Percentiles rank a stretch among this genome's conserved stretches.
Conservation (phyloP, 2,329 filamentous ascomycete species). For the Gliomastix tumulicola region DNA sequence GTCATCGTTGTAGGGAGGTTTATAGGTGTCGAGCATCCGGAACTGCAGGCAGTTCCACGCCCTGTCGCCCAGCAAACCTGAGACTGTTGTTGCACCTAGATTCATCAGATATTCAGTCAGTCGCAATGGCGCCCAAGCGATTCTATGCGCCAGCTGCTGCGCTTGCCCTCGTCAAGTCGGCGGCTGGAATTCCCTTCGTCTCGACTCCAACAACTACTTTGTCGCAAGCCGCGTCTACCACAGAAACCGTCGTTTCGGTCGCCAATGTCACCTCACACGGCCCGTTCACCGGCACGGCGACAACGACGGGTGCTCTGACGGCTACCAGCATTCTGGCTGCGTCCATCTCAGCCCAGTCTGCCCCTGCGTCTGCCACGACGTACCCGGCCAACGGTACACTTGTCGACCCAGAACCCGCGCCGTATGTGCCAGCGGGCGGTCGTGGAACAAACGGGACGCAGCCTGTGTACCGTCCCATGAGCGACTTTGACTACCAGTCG, state of each 20-base stretch:
- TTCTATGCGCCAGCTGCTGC: no score
- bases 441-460: slow-evolving; percentile 70
- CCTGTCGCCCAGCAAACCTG: no score
- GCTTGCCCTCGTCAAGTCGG: no score
- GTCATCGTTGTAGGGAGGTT: no score
- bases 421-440: slow-evolving; percentile 67
- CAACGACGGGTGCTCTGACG: slow-evolving; percentile 62
- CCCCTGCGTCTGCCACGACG: slow-evolving; percentile 54
- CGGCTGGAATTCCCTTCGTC: no score
- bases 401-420: slow-evolving; percentile 60
- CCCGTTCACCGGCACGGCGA: slow-evolving; percentile 57
- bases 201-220: no score
- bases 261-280: slow-evolving; percentile 62
- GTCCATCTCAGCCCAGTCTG: slow-evolving; percentile 49
- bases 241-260: slow-evolving; percentile 25
- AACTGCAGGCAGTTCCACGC: no score
- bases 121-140: no score
- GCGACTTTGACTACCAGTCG: slow-evolving; percentile 79
- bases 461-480: slow-evolving; percentile 70
- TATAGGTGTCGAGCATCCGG: no score
- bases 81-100: no score
- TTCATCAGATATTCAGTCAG: no score
- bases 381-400: slow-evolving; percentile 69
- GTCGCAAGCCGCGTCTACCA: no score
- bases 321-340: slow-evolving; percentile 45